Base-by-base conservation (phyloP, 129 eudicot genomes). In the Artemisia argyi region DNA sequence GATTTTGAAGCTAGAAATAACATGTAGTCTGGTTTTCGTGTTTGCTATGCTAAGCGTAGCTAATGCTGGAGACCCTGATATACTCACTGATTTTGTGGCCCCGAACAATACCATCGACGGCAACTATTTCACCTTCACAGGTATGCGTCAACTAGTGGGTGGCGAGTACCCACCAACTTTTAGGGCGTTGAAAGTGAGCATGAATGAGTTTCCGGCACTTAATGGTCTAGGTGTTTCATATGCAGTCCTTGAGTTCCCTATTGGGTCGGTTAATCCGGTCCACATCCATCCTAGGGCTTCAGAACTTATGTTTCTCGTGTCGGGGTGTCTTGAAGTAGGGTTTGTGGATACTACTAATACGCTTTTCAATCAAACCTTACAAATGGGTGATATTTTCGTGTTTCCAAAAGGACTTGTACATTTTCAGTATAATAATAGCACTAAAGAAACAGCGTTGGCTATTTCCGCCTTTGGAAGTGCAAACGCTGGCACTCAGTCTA, bases 361-460 rank as follows among this genome's bases (percentile, higher is more conserved):
- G 15, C 80, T 83, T 13, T 83, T 12, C 16, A 57, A 69, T 69
- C 83, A 83, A 65, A 63, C 68, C 15, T 72, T 78, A 1, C 28
- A 69, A 52, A 15, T 53, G 17, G 86, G 86, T 10, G 83, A 82
- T 42, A 32, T 78, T 4, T 78, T 82, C 28, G 80, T 82, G 42
- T 82, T 82, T 50, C 86, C 86, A 6, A 83, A 78, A 69, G 83
- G 86, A 61, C 83, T 83, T 1, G 75, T 79, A 15, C 86, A 82
- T 52, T 82, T 68, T 61, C 86, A 82, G 8, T 82, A 63, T 57
- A 78, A 78, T 16, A 56, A 50, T 20, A 75, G 70, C 19, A 61
- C 62, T 52, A 69, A 30, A 2, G 64, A 65, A 64, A 64, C 72
- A 0, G 83, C 81, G 0, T 47, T 74, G 24, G 87, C 79, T 14